These are phyloP conservation scores for Cyclospora cayetanensis DNA, from an alignment of 169 alveolate genomes.

Conservation along the genomic window DNA sequence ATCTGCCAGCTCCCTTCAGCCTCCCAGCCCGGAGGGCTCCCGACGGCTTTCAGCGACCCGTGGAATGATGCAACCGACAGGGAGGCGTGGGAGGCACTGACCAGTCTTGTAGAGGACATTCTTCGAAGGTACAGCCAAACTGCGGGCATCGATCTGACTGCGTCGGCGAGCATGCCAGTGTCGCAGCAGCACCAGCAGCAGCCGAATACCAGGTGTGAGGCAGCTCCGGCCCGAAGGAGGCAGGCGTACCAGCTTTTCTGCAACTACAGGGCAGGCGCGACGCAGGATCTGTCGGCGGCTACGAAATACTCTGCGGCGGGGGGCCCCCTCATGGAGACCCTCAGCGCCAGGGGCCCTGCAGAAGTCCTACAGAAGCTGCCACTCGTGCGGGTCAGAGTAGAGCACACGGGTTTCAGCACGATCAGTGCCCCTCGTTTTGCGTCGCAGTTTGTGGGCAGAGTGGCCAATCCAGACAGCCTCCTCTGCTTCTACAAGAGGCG, in stretches of 20 bases:
- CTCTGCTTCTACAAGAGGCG: constrained; percentile 52
- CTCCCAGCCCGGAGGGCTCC: neutral
- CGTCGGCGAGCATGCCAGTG: neutral
- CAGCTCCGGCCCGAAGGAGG: neutral
- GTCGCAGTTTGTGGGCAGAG: constrained; percentile 62
- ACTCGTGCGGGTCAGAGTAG: constrained; percentile 40
- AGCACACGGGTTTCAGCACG: constrained; percentile 57
- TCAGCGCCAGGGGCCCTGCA: neutral
- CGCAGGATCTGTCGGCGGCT: neutral
- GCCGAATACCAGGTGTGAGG: neutral
- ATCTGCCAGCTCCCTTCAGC: neutral
- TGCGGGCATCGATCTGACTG: neutral
- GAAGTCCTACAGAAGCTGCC: neutral
- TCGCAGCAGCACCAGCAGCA: constrained; percentile 14
- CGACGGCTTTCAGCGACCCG: neutral
- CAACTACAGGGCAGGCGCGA: constrained; percentile 31
- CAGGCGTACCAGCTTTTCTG: constrained; percentile 32
- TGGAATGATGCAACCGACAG: neutral
- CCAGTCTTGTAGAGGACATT: neutral
- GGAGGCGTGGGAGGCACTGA: constrained; percentile 42
- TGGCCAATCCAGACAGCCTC: constrained; percentile 65
- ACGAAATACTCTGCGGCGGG: neutral
- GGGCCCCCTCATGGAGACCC: neutral
- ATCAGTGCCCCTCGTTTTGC: constrained; percentile 66
- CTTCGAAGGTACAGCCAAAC: neutral